Conservation (phyloP, 1,284 basidiomycete genomes). For the Rhodotorula sp. region DNA sequence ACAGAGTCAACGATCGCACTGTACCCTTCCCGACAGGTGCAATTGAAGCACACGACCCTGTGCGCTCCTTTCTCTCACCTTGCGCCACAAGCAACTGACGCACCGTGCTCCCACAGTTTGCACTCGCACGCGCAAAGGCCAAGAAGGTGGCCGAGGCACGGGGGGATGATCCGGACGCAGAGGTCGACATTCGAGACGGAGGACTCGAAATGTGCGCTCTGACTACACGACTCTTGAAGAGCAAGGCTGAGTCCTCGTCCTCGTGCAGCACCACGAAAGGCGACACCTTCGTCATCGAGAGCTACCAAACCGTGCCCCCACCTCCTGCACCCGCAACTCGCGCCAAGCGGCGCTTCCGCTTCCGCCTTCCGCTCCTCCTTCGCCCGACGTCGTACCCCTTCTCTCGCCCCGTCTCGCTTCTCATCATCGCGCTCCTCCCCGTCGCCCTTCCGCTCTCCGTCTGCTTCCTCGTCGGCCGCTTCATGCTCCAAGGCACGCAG, state of each 20-base stretch:
- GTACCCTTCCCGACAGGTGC: constrained; percentile 79
- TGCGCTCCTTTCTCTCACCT: constrained; percentile 52
- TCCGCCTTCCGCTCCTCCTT: constrained; percentile 14
- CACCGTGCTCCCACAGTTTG: constrained; percentile 17
- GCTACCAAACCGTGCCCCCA: not conserved
- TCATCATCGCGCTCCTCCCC: constrained; percentile 28
- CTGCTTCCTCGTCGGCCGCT: constrained; percentile 25
- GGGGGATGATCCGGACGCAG: constrained; percentile 25
- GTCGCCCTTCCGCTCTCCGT: constrained; percentile 23
- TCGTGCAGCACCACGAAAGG: constrained; percentile 6
- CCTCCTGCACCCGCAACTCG: not conserved
- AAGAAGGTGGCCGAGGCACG: constrained; percentile 18
- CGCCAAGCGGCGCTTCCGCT: not conserved
- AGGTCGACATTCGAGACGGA: constrained; percentile 27
- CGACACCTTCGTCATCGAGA: constrained; percentile 16
- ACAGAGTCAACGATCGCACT: constrained; percentile 56
- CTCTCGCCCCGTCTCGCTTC: constrained; percentile 18
- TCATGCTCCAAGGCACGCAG: constrained; percentile 22
- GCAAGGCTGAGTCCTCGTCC: not conserved
- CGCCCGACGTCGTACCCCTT: constrained; percentile 31
- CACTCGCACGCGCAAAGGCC: constrained; percentile 36
- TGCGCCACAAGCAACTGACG: not conserved
- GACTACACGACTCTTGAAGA: not conserved
- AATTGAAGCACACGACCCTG: constrained; percentile 67
- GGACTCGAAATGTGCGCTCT: constrained; percentile 35